phyloP scores from a whole-genome alignment of 2,329 filamentous ascomycete genomes.

The Gaeumannomyces sp. region DNA sequence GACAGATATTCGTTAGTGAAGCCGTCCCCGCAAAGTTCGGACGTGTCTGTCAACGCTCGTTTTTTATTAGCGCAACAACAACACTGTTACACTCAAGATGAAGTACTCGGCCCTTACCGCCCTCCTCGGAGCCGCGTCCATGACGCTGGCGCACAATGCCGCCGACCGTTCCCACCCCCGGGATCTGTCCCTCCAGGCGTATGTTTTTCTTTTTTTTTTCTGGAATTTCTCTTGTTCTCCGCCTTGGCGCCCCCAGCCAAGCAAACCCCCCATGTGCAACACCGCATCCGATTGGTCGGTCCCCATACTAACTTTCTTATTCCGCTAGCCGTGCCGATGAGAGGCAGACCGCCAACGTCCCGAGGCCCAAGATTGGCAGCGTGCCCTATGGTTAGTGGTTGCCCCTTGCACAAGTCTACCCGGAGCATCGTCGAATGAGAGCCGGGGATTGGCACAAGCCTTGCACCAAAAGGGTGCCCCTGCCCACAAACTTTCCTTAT shows the following conservation, averaged over 20 bases:
- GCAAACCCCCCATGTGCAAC: slow-evolving; percentile 27
- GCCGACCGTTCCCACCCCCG: neutral
- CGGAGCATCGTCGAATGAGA: no score
- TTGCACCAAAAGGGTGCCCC: no score
- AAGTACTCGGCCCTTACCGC: slow-evolving; percentile 17
- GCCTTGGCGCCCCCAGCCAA: neutral
- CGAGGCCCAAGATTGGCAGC: slow-evolving; percentile 21
- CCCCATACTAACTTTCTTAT: slow-evolving; percentile 22
- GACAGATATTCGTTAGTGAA: neutral
- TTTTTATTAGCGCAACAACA: neutral
- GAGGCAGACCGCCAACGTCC: slow-evolving; percentile 17
- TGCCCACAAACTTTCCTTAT: neutral
- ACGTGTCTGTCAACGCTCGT: neutral
- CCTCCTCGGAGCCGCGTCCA: slow-evolving; percentile 13
- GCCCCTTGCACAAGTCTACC: slow-evolving; percentile 1
- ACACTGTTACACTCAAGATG: neutral
- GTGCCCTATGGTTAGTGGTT: slow-evolving; percentile 28
- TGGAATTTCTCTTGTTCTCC: neutral
- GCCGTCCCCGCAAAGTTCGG: neutral
- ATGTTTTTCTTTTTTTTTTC: neutral
- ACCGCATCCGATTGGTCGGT: slow-evolving; percentile 17
- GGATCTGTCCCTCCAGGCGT: neutral
- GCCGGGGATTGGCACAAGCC: no score
- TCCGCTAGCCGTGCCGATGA: slow-evolving; percentile 18
- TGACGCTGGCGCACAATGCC: slow-evolving; percentile 2